Evolutionary conservation across 2,329 filamentous ascomycete genomes (phyloP).

Genomic region (Neofusicoccum sp.): DNA sequence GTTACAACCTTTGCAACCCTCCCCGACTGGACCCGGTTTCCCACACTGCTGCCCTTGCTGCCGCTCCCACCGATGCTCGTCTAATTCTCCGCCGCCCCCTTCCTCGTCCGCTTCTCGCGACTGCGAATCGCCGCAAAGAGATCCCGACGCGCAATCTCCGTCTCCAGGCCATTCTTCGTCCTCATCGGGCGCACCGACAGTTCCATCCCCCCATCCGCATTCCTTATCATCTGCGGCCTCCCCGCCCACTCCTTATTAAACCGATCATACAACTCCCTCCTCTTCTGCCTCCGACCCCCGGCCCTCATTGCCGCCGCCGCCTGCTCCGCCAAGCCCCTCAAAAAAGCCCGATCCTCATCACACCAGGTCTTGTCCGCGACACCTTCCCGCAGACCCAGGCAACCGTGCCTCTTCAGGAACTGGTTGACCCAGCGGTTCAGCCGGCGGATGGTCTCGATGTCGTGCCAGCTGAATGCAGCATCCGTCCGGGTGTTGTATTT

Average conservation of each 20-base stretch:
- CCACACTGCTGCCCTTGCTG: too few species aligned
- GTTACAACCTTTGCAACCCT: too few species aligned
- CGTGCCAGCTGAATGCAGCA: background rate
- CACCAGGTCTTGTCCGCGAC: background rate
- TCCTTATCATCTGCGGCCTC: background rate
- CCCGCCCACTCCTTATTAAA: background rate
- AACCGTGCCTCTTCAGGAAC: background rate
- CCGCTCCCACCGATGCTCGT: too few species aligned
- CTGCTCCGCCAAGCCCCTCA: background rate
- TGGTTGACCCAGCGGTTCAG: background rate
- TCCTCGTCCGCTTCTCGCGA: too few species aligned
- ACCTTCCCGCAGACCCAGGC: background rate
- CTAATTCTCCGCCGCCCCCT: too few species aligned
- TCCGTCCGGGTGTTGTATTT: background rate
- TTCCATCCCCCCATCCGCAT: background rate
- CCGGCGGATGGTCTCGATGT: background rate
- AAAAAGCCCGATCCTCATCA: background rate
- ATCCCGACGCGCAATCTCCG: too few species aligned
- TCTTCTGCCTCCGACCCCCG: background rate
- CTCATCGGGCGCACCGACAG: background rate
- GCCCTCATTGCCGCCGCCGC: too few species aligned
- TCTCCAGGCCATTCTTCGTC: too few species aligned
- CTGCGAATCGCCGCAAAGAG: too few species aligned
- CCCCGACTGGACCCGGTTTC: too few species aligned
- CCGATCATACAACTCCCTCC: background rate